A percentile compares a stretch with the other conserved stretches of the same genome.
phyloP scores from a whole-genome alignment of 78 protist species.

The Protostelium mycophagum region DNA sequence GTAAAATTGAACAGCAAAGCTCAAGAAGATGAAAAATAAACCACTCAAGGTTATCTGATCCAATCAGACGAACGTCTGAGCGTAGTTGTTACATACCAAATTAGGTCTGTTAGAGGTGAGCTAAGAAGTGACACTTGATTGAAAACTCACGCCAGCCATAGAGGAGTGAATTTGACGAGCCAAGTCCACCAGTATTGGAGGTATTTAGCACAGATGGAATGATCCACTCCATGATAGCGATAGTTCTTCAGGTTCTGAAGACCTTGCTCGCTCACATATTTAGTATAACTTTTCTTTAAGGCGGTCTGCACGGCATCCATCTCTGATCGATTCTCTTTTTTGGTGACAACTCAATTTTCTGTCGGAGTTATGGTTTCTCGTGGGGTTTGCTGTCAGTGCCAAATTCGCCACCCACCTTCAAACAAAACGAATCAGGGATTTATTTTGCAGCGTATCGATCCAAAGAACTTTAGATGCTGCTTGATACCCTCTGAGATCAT shows the following conservation, averaged over 20 bases:
- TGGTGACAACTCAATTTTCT: no score
- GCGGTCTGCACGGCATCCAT: neutral
- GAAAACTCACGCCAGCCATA: constrained; percentile 40
- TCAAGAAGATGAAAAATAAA: constrained; percentile 23
- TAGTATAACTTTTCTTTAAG: neutral
- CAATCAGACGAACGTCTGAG: neutral
- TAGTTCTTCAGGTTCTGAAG: constrained; percentile 35
- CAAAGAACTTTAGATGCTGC: no score
- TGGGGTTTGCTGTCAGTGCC: no score
- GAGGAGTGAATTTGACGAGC: constrained; percentile 28
- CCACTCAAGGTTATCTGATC: constrained; percentile 39
- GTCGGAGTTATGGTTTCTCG: no score
- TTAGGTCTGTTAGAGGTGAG: neutral
- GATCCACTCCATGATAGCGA: constrained; percentile 36
- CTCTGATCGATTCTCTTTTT: no score
- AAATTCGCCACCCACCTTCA: no score
- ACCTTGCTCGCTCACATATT: constrained; percentile 25
- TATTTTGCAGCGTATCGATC: no score
- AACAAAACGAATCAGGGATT: no score
- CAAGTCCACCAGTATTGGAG: constrained; percentile 49
- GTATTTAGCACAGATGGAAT: constrained; percentile 28
- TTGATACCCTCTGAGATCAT: no score
- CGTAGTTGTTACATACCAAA: neutral
- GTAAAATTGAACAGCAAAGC: constrained; percentile 29
- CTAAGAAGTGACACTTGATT: no score